Conservation (phyloP, 139 green algal genomes). For the Protoeuglena noctilucae region DNA sequence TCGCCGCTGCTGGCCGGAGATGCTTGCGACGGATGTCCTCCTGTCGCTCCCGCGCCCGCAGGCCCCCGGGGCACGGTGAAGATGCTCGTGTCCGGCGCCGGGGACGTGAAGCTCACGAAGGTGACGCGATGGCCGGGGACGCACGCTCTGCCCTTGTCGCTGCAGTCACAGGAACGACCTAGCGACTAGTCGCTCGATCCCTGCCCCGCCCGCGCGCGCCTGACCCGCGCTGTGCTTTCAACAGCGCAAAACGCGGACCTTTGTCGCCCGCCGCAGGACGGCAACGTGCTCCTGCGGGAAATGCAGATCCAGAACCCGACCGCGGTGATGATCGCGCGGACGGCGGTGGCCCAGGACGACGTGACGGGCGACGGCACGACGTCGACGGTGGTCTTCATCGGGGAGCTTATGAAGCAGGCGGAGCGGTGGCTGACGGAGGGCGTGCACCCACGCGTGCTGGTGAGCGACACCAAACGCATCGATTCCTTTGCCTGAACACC, state of each 20-base stretch:
- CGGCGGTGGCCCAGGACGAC: conserved; percentile 87
- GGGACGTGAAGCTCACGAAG: no score
- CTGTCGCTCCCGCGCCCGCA: no score
- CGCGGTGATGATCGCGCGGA: conserved; percentile 95
- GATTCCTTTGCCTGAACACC: no score
- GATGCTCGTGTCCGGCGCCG: conserved; percentile 87
- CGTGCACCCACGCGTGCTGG: conserved; percentile 84
- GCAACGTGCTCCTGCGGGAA: conserved; percentile 85
- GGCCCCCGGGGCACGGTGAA: conserved; percentile 99
- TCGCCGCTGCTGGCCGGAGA: no score
- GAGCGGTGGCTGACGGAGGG: conserved; percentile 88
- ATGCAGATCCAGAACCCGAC: conserved; percentile 99
- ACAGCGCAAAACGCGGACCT: no score
- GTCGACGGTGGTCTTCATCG: conserved; percentile 90
- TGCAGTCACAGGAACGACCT: no score
- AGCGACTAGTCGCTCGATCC: no score
- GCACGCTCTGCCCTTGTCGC: no score
- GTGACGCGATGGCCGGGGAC: conserved; percentile 14
- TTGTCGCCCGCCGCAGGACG: conserved; percentile 61
- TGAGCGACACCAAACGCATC: no score
- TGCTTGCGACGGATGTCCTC: no score
- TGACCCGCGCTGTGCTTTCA: no score
- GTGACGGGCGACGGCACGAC: conserved; percentile 92
- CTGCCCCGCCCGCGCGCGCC: not conserved
- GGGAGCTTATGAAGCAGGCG: conserved; percentile 94